Evolutionary conservation across 78 protist genomes (phyloP).

Genomic region (Emiliania huxleyi): DNA sequence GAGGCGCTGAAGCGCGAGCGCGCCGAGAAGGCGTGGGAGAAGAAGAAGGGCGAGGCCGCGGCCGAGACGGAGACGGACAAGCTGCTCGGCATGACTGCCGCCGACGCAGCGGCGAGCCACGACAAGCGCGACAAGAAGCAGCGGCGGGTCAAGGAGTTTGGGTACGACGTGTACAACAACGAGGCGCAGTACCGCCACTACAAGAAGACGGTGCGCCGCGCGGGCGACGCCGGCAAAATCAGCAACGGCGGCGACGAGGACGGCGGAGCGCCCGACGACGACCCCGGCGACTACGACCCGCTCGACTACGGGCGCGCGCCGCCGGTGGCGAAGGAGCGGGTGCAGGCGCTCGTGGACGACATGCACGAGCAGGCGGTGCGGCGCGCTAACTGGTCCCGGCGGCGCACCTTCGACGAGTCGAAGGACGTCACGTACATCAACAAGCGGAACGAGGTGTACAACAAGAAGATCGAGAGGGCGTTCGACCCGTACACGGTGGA

Average conservation of each 20-base stretch:
- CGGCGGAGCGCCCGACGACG: too few species aligned
- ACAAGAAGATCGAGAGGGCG: constrained; percentile 56
- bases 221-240: neutral
- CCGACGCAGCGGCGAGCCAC: neutral
- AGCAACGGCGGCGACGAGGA: neutral
- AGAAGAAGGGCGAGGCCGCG: neutral
- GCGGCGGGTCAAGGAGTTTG: neutral
- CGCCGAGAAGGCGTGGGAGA: neutral
- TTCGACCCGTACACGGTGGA: constrained; percentile 34
- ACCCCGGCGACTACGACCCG: constrained; percentile 8
- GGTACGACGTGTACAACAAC: neutral
- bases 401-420: constrained; percentile 30
- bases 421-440: constrained; percentile 55
- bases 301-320: constrained; percentile 8
- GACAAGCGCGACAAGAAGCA: constrained; percentile 1
- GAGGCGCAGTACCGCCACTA: neutral
- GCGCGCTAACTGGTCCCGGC: constrained; percentile 23
- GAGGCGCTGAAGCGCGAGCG: neutral
- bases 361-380: neutral
- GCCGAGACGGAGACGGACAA: neutral
- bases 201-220: neutral
- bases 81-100: neutral
- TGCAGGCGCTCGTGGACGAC: constrained; percentile 13
- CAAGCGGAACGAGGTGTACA: constrained; percentile 48
- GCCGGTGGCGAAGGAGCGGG: neutral